These are phyloP conservation scores for Cornus controversa DNA, from an alignment of 148 eudicot species.

Conservation along the genomic window DNA sequence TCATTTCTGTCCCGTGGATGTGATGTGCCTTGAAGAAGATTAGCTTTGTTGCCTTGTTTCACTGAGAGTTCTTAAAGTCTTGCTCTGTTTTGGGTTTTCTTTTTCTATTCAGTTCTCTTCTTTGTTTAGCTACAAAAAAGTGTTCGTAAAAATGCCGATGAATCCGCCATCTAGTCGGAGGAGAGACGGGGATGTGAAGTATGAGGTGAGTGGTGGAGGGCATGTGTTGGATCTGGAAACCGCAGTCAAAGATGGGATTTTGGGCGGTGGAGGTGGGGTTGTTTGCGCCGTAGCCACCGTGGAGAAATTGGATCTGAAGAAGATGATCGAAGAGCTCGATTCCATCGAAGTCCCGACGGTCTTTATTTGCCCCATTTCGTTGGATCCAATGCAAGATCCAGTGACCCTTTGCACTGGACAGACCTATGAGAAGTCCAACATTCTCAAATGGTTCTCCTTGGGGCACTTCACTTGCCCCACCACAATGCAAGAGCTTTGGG, in stretches of 20 bases:
- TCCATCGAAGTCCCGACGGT: constrained; percentile 63
- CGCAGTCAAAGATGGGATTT: constrained; percentile 75
- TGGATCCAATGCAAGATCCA: constrained; percentile 93
- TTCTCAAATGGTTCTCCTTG: constrained; percentile 71
- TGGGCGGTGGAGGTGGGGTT: constrained; percentile 42
- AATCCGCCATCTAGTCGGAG: constrained; percentile 30
- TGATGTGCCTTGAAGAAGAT: neutral
- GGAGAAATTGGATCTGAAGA: constrained; percentile 72
- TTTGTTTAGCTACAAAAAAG: neutral
- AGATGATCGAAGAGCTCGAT: constrained; percentile 68
- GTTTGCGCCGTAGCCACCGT: constrained; percentile 9
- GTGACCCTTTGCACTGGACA: constrained; percentile 93
- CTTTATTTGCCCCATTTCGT: constrained; percentile 83
- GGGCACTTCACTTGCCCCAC: constrained; percentile 89
- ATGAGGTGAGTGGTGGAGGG: constrained; percentile 57
- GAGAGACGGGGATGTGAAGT: constrained; percentile 19
- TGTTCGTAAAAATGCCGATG: constrained; percentile 48
- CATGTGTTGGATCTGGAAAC: constrained; percentile 71
- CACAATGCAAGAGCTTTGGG: constrained; percentile 80
- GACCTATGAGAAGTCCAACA: constrained; percentile 78
- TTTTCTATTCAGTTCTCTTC: too few relatives aligned
- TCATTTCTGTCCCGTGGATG: constrained; percentile 9
- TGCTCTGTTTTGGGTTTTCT: neutral
- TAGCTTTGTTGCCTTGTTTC: neutral
- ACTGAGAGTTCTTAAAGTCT: neutral